Evolutionary conservation across 495 filamentous ascomycete species (phyloP), one percentile per base, ranked within the genome.

Genomic region (Penicillium soppii): DNA sequence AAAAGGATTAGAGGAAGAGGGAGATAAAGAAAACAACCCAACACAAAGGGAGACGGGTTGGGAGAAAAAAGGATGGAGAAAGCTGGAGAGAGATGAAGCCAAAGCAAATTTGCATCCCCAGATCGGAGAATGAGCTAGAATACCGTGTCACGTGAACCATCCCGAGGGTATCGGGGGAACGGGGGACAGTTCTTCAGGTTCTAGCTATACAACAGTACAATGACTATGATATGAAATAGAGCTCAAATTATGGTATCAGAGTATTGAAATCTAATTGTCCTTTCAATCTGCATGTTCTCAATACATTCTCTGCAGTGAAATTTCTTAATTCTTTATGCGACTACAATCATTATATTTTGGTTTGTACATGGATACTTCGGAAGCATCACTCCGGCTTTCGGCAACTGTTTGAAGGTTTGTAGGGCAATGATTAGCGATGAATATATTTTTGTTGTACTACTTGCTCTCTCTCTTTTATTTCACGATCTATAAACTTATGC

Each of bases 61-160:
- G 50, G 52, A 38, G 62, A 56, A 54, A 51, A 57, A 67, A 43
- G 51, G 49, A 55, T 42, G 55, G 50, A 59, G 52, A 56, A 56
- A 62, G 53, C 47, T 61, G 40, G 56, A 57, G 58, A 47, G 54
- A 68, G 61, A 69, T 73, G 72, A 74, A 72, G 73, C 68, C 62
- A 69, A 76, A 71, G 69, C 74, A 77, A 74, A 73, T 73, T 75
- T 76, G 74, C 59, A 69, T 71, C 70, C 71, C 71, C 69, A 63
- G 66, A 71, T 68, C 69, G 64, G 53, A 72, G 71, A 73, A 74
- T 61, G 61, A 63, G 65, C 69, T 75, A 72, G 72, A 75, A 73
- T 53, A 32, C 29, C 29, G 29, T 22, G 55, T 75, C 72, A 75
- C 69, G 69, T 75, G 72, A 41, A 0, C 33, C 29, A 30, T 61